A percentile compares a stretch with the other conserved stretches of the same genome.
phyloP scores from a whole-genome alignment of 2,329 filamentous ascomycete genomes.

The Fusarium sp. region DNA sequence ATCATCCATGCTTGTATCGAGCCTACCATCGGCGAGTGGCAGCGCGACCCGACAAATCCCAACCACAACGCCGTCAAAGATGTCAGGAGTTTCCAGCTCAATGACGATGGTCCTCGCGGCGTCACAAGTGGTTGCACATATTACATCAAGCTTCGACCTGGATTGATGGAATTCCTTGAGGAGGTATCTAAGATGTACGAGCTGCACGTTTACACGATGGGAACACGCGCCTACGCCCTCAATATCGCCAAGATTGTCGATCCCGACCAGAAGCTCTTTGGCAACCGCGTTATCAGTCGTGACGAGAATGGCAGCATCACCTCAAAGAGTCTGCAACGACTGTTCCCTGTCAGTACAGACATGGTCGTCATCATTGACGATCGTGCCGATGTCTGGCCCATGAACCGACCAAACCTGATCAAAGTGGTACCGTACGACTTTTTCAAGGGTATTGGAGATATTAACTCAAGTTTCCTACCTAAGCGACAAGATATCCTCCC shows the following conservation, averaged over 20 bases:
- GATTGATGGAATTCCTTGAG: conserved; percentile 82
- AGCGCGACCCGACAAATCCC: conserved; percentile 85
- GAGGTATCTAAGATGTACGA: conserved; percentile 86
- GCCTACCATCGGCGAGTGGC: conserved; percentile 95
- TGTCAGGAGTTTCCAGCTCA: conserved; percentile 87
- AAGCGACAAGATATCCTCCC: conserved; percentile 72
- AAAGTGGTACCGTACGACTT: conserved; percentile 97
- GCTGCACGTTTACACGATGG: conserved; percentile 99
- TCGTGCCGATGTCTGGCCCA: conserved; percentile 92
- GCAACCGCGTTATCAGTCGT: conserved; percentile 92
- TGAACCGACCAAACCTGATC: conserved; percentile 91
- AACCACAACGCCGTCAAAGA: conserved; percentile 93
- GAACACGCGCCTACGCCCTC: conserved; percentile 93
- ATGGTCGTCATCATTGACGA: conserved; percentile 99
- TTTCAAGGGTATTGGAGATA: conserved; percentile 97
- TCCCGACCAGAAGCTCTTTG: conserved; percentile 88
- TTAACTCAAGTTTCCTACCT: conserved; percentile 96
- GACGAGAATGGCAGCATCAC: conserved; percentile 96
- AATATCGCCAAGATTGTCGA: conserved; percentile 94
- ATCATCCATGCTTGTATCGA: conserved; percentile 99
- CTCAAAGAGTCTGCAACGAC: conserved; percentile 86
- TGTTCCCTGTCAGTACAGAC: conserved; percentile 96
- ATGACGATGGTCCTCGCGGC: conserved; percentile 82
- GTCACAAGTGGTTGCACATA: conserved; percentile 84
- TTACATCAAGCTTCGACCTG: conserved; percentile 97